phyloP scores from a whole-genome alignment of 305 asterid species.

The Fraxinus angustifolia region DNA sequence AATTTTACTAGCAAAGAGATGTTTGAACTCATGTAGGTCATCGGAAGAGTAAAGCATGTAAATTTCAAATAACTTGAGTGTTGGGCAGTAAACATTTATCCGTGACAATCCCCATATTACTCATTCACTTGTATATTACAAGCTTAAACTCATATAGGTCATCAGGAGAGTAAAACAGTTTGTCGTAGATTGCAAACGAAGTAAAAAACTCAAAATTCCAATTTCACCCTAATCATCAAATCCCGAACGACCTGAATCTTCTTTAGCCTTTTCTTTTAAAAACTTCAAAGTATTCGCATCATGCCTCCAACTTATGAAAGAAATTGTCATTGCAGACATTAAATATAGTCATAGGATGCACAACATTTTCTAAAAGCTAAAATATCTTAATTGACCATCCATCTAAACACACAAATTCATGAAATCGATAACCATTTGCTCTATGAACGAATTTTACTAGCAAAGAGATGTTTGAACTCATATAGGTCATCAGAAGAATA shows the following conservation, averaged over 20 bases:
- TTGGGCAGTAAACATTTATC: background rate
- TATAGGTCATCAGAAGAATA: background rate
- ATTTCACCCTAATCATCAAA: background rate
- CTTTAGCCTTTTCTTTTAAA: background rate
- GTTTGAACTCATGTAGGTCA: background rate
- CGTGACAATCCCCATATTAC: background rate
- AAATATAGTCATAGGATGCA: background rate
- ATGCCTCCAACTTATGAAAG: background rate
- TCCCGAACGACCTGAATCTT: background rate
- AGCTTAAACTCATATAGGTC: background rate
- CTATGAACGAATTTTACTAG: background rate
- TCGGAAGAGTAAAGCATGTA: background rate
- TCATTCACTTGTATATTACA: background rate
- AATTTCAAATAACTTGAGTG: background rate
- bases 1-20: background rate
- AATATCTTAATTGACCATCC: background rate
- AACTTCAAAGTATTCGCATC: background rate
- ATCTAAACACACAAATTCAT: conserved; percentile 9
- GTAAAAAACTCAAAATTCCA: background rate
- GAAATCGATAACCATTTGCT: background rate
- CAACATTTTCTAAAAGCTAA: background rate
- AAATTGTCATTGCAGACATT: background rate
- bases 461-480: background rate
- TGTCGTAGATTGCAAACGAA: background rate
- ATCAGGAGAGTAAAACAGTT: background rate